These are phyloP conservation scores for Penicillium daleae DNA, from an alignment of 495 filamentous ascomycete species.

Conservation along the genomic window DNA sequence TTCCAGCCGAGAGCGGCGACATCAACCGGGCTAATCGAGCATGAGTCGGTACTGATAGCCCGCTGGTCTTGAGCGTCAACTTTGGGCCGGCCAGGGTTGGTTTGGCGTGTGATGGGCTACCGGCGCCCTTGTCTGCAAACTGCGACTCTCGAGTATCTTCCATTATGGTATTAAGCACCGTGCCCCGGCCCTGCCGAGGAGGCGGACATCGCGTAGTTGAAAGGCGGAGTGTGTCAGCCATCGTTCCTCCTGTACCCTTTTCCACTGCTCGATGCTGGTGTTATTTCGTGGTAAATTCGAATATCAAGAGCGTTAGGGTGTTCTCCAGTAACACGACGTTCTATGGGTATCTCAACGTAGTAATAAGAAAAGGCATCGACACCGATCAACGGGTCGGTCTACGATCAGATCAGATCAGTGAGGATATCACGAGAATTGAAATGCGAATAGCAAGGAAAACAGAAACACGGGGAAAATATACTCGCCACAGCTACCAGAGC, in stretches of 20 bases:
- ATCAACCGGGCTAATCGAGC: constrained; percentile 36
- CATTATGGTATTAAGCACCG: constrained; percentile 84
- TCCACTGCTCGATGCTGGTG: not conserved
- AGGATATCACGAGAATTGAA: constrained; percentile 12
- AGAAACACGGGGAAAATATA: constrained; percentile 22
- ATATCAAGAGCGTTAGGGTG: constrained; percentile 22
- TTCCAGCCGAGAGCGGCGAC: constrained; percentile 43
- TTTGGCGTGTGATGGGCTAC: constrained; percentile 12
- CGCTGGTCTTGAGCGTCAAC: constrained; percentile 44
- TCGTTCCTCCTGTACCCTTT: constrained; percentile 34
- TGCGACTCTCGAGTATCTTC: constrained; percentile 61
- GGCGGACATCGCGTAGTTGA: constrained; percentile 59
- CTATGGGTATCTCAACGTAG: constrained; percentile 43
- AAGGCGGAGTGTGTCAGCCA: constrained; percentile 66
- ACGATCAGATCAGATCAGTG: constrained; percentile 5
- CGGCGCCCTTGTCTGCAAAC: constrained; percentile 23
- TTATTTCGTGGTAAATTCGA: not conserved
- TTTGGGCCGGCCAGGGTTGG: constrained; percentile 32
- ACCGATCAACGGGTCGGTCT: constrained; percentile 49
- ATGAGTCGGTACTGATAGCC: constrained; percentile 36
- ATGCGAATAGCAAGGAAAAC: constrained; percentile 14
- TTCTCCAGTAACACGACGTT: constrained; percentile 26
- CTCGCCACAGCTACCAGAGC: constrained; percentile 46
- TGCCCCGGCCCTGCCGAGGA: constrained; percentile 71
- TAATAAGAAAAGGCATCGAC: constrained; percentile 34